These are phyloP conservation scores for Schizonepeta tenuifolia DNA, from an alignment of 257 asterid species.

Conservation along the genomic window DNA sequence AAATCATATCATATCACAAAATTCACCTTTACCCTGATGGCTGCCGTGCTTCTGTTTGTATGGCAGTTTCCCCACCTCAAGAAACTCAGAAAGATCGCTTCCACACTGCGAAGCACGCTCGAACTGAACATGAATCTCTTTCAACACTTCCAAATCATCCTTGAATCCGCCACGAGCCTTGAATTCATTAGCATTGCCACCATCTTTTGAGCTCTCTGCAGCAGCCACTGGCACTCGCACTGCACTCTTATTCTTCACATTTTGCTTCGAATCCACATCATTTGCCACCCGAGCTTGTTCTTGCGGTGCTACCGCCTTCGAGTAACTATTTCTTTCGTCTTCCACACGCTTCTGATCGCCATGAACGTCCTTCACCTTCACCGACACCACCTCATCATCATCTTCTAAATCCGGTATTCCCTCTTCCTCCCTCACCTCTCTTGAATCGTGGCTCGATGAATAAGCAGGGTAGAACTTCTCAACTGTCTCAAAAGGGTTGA, in stretches of 20 bases:
- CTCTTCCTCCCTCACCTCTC: slow-evolving; percentile 92
- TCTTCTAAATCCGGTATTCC: slow-evolving; percentile 97
- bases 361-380: slow-evolving; percentile 84
- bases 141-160: slow-evolving; percentile 74
- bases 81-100: slow-evolving; percentile 67
- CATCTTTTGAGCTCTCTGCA: slow-evolving; percentile 54
- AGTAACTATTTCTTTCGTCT: slow-evolving; percentile 49
- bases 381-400: slow-evolving; percentile 72
- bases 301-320: slow-evolving; percentile 46
- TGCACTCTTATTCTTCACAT: slow-evolving; percentile 81
- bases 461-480: slow-evolving; percentile 66
- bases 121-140: slow-evolving; percentile 77
- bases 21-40: slow-evolving; percentile 56
- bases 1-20: not conserved
- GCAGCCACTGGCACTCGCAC: no score
- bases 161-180: slow-evolving; percentile 63
- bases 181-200: slow-evolving; percentile 52
- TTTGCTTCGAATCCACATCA: slow-evolving; percentile 54
- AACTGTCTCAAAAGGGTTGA: slow-evolving; percentile 77
- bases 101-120: slow-evolving; percentile 82
- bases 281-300: slow-evolving; percentile 44
- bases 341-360: slow-evolving; percentile 67
- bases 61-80: slow-evolving; percentile 89
- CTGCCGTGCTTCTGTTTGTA: slow-evolving; percentile 72
- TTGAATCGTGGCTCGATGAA: slow-evolving; percentile 70